These are phyloP conservation scores for Botrytis fabae DNA, from an alignment of 2,329 filamentous ascomycete species.

Conservation along the genomic window DNA sequence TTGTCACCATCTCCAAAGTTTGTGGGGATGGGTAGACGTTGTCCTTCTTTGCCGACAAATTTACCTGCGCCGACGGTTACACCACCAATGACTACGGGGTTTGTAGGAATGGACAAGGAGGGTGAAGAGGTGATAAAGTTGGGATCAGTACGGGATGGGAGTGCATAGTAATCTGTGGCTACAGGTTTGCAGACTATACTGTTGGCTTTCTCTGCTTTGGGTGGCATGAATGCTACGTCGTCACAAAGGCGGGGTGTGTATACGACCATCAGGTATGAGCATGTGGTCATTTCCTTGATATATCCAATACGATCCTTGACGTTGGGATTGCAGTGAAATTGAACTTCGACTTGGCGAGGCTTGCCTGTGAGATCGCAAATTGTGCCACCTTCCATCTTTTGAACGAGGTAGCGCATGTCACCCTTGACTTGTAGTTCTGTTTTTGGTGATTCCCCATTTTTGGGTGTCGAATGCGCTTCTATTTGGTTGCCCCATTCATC, in stretches of 20 bases:
- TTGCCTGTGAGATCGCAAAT: constrained; percentile 70
- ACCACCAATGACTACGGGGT: constrained; percentile 38
- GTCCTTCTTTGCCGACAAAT: constrained; percentile 37
- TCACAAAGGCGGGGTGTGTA: constrained; percentile 73
- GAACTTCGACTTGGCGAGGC: constrained; percentile 66
- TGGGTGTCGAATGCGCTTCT: constrained; percentile 33
- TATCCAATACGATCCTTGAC: constrained; percentile 64
- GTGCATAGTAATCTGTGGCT: constrained; percentile 41
- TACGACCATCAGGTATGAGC: constrained; percentile 72
- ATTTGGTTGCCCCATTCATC: constrained; percentile 41
- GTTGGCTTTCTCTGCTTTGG: constrained; percentile 63
- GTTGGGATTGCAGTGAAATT: constrained; percentile 61
- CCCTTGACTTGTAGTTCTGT: constrained; percentile 63
- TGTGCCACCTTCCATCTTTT: constrained; percentile 65
- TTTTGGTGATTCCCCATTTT: constrained; percentile 37
- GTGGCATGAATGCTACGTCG: constrained; percentile 71
- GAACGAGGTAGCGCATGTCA: constrained; percentile 67
- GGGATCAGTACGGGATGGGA: constrained; percentile 29
- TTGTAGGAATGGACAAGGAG: constrained; percentile 20
- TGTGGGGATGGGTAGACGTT: constrained; percentile 36
- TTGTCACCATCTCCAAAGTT: constrained; percentile 56
- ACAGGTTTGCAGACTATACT: constrained; percentile 63
- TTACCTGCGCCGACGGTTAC: constrained; percentile 37
- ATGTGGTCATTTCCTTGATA: constrained; percentile 72
- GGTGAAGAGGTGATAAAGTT: not conserved